Evolutionary conservation across 2,329 filamentous ascomycete genomes (phyloP).

Genomic region (Magnaporthales sp.): DNA sequence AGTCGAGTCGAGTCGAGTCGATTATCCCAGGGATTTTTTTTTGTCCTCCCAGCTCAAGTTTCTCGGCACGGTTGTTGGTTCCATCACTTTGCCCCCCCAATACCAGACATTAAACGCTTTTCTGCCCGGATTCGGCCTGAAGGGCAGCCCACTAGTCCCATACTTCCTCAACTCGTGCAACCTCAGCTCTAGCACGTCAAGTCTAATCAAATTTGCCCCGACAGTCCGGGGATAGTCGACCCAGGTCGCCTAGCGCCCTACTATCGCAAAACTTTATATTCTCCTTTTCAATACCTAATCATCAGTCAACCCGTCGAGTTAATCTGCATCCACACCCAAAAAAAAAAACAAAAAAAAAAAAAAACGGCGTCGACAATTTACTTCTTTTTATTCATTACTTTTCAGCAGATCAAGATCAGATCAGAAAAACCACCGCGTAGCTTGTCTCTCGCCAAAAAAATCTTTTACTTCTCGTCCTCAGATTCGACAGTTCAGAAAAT

Average conservation of each 20-base stretch:
- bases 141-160: not conserved
- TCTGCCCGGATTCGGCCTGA: not conserved
- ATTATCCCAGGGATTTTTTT: not conserved
- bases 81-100: not conserved
- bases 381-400: not conserved
- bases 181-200: not conserved
- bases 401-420: not conserved
- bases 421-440: not conserved
- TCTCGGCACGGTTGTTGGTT: not conserved
- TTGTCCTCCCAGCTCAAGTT: not conserved
- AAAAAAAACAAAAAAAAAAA: too few relatives aligned
- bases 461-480: not conserved
- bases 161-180: not conserved
- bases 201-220: constrained; percentile 1
- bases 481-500: not conserved
- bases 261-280: constrained; percentile 1
- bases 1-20: not conserved
- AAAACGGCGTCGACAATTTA: not conserved
- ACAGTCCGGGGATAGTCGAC: not conserved
- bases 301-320: not conserved
- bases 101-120: not conserved
- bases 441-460: not conserved
- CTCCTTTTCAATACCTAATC: not conserved
- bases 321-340: not conserved
- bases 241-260: not conserved